Base-by-base conservation (phyloP, 2,329 filamentous ascomycete genomes). In the Colletotrichum eleusines region DNA sequence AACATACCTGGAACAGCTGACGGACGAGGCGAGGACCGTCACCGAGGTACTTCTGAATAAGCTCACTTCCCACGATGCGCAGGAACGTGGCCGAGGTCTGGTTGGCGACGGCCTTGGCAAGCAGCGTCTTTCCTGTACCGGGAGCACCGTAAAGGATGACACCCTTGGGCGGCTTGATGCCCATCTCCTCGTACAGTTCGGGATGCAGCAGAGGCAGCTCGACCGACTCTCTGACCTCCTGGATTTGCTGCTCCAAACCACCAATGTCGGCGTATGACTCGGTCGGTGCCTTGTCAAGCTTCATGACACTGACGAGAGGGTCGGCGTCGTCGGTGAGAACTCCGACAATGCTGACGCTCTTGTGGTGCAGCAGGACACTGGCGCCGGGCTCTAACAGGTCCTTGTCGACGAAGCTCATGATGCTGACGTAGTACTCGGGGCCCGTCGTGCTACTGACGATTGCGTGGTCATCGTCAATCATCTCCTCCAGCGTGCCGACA, bases 371-470 rank as follows among this genome's bases (percentile, higher is more conserved):
- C 59, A 99, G 86, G 59, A 99, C 96, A 77, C 94, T 98, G 23
- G 96, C 94, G 72, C 97, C 97, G 1, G 96, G 96, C 83, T 99
- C 96, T 53, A 99, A 88, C 5, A 99, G 89, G 78, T 99, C 96
- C 84, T 99, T 99, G 87, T 99, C 96, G 75, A 99, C 96, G 78
- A 99, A 99, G 66, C 95, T 98, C 96, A 98, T 98, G 88, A 99
- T 99, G 76, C 95, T 98, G 75, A 99, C 96, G 81, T 98, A 99
- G 88, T 97, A 99, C 82, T 99, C 96, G 1, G 96, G 96, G 0
- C 96, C 96, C 8, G 96, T 98, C 0, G 96, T 97, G 81, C 94
- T 97, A 23, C 95, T 98, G 44, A 99, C 96, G 78, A 99, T 99
- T 73, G 96, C 96, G 78, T 99, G 96, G 84, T 99, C 96, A 80